Conservation (phyloP, 306 rosid genomes). For the Citrullus amarus region DNA sequence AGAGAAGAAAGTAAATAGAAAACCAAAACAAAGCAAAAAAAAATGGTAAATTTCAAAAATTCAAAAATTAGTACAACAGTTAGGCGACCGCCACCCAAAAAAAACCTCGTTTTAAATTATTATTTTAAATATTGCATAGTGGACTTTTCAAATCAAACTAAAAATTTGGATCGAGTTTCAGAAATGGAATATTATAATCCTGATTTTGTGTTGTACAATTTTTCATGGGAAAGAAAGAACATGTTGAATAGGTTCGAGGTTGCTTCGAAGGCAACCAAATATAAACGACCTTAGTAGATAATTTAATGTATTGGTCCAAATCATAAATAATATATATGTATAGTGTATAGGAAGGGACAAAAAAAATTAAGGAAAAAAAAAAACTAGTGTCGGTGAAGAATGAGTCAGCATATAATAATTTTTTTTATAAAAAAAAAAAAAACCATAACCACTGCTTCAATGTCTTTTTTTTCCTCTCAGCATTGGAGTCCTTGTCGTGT, state of each 20-base stretch:
- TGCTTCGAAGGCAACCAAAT: conserved; percentile 1
- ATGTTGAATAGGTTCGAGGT: not conserved
- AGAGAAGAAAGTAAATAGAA: not conserved
- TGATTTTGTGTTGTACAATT: not conserved
- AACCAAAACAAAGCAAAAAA: too few species aligned
- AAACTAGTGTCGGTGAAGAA: not conserved
- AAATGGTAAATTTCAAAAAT: too few species aligned
- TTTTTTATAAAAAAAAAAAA: not conserved
- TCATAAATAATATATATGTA: not conserved
- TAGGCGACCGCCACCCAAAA: not conserved
- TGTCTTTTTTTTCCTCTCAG: not conserved
- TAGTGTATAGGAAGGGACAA: not conserved
- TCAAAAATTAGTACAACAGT: too few species aligned
- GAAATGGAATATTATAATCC: not conserved
- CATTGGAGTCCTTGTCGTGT: not conserved
- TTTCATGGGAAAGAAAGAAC: not conserved
- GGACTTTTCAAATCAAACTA: not conserved
- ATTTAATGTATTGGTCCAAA: not conserved
- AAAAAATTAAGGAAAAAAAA: not conserved
- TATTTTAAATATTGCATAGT: too few species aligned
- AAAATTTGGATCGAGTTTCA: not conserved
- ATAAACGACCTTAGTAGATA: not conserved
- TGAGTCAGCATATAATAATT: not conserved
- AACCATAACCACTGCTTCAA: not conserved
- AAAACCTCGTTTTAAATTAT: too few species aligned